Evolutionary conservation across 1,284 basidiomycete species (phyloP).

Genomic region (Boletellus deceptivus): DNA sequence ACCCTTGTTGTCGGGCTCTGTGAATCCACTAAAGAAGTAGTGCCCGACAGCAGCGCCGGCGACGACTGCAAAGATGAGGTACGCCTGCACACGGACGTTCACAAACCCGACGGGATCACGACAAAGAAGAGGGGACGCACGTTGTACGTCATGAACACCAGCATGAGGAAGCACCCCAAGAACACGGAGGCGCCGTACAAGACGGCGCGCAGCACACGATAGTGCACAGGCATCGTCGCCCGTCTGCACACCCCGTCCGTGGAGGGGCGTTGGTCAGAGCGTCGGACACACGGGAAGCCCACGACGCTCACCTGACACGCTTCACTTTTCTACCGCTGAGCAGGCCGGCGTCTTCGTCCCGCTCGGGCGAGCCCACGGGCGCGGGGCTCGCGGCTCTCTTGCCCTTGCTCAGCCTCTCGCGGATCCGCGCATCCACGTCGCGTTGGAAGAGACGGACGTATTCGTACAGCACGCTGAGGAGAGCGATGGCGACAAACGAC

Average conservation of each 20-base stretch:
- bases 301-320: conserved; percentile 39
- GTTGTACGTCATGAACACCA: conserved; percentile 88
- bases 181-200: conserved; percentile 68
- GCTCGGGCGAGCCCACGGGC: conserved; percentile 39
- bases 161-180: conserved; percentile 83
- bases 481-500: conserved; percentile 61
- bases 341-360: conserved; percentile 52
- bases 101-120: neutral
- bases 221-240: conserved; percentile 45
- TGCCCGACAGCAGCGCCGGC: conserved; percentile 67
- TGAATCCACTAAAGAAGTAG: too few species aligned
- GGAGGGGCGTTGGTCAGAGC: too few species aligned
- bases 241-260: neutral
- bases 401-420: conserved; percentile 46
- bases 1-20: conserved; percentile 56
- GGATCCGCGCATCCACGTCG: conserved; percentile 57
- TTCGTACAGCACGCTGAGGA: conserved; percentile 69
- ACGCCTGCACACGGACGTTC: conserved; percentile 49
- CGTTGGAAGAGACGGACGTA: conserved; percentile 65
- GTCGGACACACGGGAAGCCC: too few species aligned
- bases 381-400: conserved; percentile 36
- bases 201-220: conserved; percentile 43
- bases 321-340: conserved; percentile 45
- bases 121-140: conserved; percentile 40
- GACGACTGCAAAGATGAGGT: conserved; percentile 73